A percentile compares a stretch with the other conserved stretches of the same genome.
These are phyloP conservation scores for Salvia sclarea DNA, from an alignment of 305 asterid genomes.

Conservation along the genomic window DNA sequence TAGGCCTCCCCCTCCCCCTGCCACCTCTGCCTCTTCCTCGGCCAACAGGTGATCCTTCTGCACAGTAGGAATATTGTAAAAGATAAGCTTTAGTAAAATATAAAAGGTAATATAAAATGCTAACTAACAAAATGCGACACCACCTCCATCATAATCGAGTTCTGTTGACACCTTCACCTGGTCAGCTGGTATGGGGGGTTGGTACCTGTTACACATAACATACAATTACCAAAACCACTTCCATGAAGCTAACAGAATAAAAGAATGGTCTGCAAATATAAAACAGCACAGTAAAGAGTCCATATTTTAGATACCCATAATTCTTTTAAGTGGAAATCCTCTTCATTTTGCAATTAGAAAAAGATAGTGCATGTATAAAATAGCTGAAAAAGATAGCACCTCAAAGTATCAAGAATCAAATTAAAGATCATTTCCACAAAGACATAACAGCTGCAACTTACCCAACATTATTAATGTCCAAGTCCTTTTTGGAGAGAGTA, in stretches of 20 bases:
- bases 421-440: not conserved
- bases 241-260: not conserved
- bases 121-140: constrained; percentile 11
- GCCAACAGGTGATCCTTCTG: constrained; percentile 57
- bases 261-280: constrained; percentile 1
- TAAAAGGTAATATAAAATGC: not conserved
- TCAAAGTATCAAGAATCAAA: not conserved
- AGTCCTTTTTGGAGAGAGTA: constrained; percentile 75
- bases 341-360: not conserved
- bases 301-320: not conserved
- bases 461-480: constrained; percentile 74
- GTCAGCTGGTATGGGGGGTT: constrained; percentile 67
- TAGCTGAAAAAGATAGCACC: not conserved
- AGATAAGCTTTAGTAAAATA: not conserved
- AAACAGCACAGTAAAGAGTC: not conserved
- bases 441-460: constrained; percentile 37
- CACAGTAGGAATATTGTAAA: constrained; percentile 20
- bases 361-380: not conserved
- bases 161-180: constrained; percentile 65
- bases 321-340: not conserved
- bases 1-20: constrained; percentile 63
- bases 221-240: constrained; percentile 8
- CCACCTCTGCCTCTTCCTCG: constrained; percentile 64
- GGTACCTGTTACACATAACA: constrained; percentile 45
- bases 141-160: constrained; percentile 66